These are phyloP conservation scores for Coniella vitis DNA, from an alignment of 2,329 filamentous ascomycete species.

Conservation along the genomic window DNA sequence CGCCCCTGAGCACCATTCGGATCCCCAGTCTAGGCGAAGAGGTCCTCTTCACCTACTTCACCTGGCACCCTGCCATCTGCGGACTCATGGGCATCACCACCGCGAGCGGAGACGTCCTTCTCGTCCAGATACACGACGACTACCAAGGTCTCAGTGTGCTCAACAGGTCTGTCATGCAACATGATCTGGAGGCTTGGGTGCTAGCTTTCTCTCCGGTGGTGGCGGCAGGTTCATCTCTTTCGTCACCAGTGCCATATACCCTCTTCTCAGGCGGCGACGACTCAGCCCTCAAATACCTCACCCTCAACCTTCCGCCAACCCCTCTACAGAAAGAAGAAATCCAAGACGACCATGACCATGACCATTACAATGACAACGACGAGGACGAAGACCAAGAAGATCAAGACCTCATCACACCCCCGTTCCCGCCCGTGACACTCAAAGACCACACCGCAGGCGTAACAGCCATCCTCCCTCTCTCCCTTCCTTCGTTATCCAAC, in stretches of 20 bases:
- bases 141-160: constrained; percentile 31
- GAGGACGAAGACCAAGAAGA: background rate
- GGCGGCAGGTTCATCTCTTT: background rate
- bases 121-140: constrained; percentile 42
- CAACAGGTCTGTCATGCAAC: constrained; percentile 36
- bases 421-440: constrained; percentile 21
- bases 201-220: constrained; percentile 48
- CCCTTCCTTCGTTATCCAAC: constrained; percentile 35
- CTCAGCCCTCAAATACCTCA: constrained; percentile 47
- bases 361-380: no score
- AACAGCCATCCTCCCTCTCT: constrained; percentile 73
- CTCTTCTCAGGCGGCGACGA: constrained; percentile 73
- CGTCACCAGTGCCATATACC: constrained; percentile 19
- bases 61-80: constrained; percentile 57
- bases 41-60: constrained; percentile 63
- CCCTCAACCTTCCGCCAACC: constrained; percentile 4
- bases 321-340: background rate
- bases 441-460: constrained; percentile 69
- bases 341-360: background rate
- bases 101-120: constrained; percentile 56
- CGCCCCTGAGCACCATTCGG: constrained; percentile 37
- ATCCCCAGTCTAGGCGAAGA: constrained; percentile 46
- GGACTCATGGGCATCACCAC: constrained; percentile 63
- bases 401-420: constrained; percentile 14
- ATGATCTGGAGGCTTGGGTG: constrained; percentile 67